phyloP scores from a whole-genome alignment of 225 moss, liverwort and hornwort species.

The Asterella californica region DNA sequence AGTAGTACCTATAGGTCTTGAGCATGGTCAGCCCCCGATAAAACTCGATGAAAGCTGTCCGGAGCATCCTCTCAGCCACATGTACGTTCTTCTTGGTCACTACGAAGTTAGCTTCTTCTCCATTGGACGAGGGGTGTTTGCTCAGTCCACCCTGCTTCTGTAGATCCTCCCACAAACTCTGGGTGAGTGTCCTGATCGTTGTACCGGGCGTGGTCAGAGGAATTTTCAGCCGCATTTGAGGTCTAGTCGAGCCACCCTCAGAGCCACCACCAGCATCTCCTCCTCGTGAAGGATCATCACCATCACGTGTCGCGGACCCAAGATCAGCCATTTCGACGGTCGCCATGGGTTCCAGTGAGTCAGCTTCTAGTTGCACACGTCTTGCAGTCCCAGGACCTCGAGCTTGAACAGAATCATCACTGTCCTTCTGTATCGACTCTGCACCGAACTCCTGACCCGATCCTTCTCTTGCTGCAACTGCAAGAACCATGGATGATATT shows the following conservation, averaged over 20 bases:
- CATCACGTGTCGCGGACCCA: not conserved
- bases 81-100: constrained; percentile 14
- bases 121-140: not conserved
- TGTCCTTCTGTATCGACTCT: not conserved
- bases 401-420: not conserved
- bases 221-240: constrained; percentile 5
- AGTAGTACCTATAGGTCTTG: constrained; percentile 55
- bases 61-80: constrained; percentile 42
- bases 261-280: not conserved
- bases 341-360: not conserved
- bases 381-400: not conserved
- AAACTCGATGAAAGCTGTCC: constrained; percentile 58
- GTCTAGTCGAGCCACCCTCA: not conserved
- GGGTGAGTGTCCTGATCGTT: constrained; percentile 3
- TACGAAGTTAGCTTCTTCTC: not conserved
- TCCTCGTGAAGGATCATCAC: not conserved
- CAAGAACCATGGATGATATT: not conserved
- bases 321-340: not conserved
- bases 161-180: constrained; percentile 11
- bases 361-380: not conserved
- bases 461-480: not conserved
- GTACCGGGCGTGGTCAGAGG: constrained; percentile 7
- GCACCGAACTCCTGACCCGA: not conserved
- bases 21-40: constrained; percentile 61
- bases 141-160: not conserved